Conservation (phyloP, 805 yeast species). For the Ogataea nakhonphanomensis region DNA sequence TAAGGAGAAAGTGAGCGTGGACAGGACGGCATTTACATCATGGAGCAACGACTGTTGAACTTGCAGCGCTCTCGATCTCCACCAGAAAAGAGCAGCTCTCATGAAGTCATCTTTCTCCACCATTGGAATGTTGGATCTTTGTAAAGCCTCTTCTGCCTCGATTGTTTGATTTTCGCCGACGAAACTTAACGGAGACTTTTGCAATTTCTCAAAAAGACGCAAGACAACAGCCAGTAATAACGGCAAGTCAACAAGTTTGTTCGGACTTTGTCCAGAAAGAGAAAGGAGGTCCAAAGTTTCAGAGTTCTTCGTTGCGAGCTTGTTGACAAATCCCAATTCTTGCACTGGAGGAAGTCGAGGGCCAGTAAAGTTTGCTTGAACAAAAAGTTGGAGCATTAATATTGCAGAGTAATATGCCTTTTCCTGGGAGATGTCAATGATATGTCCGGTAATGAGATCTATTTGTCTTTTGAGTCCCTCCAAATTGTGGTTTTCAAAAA, state of each 20-base stretch:
- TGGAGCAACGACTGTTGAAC: slow-evolving; percentile 60
- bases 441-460: background rate
- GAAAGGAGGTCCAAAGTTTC: slow-evolving; percentile 18
- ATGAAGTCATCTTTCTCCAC: slow-evolving; percentile 26
- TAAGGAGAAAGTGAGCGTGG: slow-evolving; percentile 40
- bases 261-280: slow-evolving; percentile 61
- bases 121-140: slow-evolving; percentile 16
- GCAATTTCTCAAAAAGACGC: slow-evolving; percentile 40
- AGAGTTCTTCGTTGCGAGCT: slow-evolving; percentile 15
- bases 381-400: slow-evolving; percentile 60
- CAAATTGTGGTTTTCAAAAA: slow-evolving; percentile 1
- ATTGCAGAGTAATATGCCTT: slow-evolving; percentile 40
- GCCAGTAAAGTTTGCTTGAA: slow-evolving; percentile 81
- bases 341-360: slow-evolving; percentile 50
- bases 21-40: slow-evolving; percentile 49
- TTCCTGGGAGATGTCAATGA: slow-evolving; percentile 11
- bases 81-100: slow-evolving; percentile 59
- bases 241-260: slow-evolving; percentile 54
- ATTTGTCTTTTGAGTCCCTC: background rate
- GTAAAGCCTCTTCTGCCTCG: slow-evolving; percentile 24
- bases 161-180: slow-evolving; percentile 5
- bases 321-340: slow-evolving; percentile 17
- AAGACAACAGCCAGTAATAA: slow-evolving; percentile 42
- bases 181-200: slow-evolving; percentile 27
- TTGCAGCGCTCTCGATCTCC: slow-evolving; percentile 70